Evolutionary conservation across 2,329 filamentous ascomycete genomes (phyloP), one percentile per base, ranked within the genome.

Genomic region (Beauveria medogensis): DNA sequence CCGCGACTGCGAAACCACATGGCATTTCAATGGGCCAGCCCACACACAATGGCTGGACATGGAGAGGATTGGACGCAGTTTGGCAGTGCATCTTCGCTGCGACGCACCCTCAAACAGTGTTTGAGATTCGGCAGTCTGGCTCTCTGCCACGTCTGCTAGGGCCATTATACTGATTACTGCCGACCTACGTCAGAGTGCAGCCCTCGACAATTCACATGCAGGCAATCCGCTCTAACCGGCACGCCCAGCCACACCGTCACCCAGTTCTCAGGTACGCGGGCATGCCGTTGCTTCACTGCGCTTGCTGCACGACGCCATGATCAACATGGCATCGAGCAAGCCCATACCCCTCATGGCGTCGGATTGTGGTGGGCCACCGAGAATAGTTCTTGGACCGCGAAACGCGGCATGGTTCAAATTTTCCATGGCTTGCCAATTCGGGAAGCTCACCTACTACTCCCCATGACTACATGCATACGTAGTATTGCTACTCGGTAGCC

Each of bases 381-480:
- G 37, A 43, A 54, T 34, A 30, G 14, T n/a, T 34, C 24, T 6
- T n/a, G 40, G 18, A 41, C 53, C 24, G 53, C 53, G 30, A 55
- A 30, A 30, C 30, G 6, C 34, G 41, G 26, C 51, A 22, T 26
- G 28, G 41, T 22, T 34, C 44, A 57, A 50, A 57, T 41, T 57
- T 57, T 57, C 40, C 22, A 50, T 28, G 28, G 55, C 46, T 28
- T 50, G 46, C 55, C 55, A 28, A 57, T 57, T 57, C 12, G 55
- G 55, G 55, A 57, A 50, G 44, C 44, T 43, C 30, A 46, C 55
- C 55, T 57, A 48, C 44, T 50, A 41, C 50, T 50, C 44, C 44
- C 46, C 22, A 50, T 48, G 44, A 57, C 16, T n/a, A 41, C 44
- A 50, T 41, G 30, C 46, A 41, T 30, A 22, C 40, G 22, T n/a